Evolutionary conservation across 1,139 yeast species (phyloP).

Genomic region (Suhomyces maxii): DNA sequence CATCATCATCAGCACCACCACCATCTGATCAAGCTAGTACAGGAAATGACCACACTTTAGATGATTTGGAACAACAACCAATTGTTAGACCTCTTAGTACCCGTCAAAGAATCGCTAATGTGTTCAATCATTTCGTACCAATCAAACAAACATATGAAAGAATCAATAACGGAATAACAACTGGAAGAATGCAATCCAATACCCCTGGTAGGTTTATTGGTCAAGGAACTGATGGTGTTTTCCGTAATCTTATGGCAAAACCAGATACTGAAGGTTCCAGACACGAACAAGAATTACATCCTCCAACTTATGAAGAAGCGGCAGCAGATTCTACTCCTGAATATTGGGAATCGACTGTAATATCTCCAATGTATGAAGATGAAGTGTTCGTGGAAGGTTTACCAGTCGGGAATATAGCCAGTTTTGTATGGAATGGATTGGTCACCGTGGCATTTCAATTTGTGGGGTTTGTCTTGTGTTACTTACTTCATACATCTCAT

Average conservation of each 20-base stretch:
- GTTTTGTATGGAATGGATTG: constrained; percentile 85
- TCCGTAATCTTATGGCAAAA: constrained; percentile 86
- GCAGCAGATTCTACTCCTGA: constrained; percentile 95
- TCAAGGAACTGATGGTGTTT: constrained; percentile 83
- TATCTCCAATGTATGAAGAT: constrained; percentile 80
- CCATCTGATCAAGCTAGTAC: background rate
- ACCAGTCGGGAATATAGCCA: constrained; percentile 92
- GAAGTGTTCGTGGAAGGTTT: constrained; percentile 93
- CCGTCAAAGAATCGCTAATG: constrained; percentile 33
- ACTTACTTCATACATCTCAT: constrained; percentile 90
- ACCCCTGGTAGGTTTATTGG: constrained; percentile 50
- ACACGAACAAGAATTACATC: constrained; percentile 48
- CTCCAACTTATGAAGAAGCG: constrained; percentile 96
- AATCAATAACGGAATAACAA: constrained; percentile 42
- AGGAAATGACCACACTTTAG: background rate
- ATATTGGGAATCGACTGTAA: constrained; percentile 90
- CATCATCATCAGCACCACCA: background rate
- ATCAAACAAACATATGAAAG: constrained; percentile 47
- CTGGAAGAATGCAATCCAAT: constrained; percentile 49
- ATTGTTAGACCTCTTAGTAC: constrained; percentile 21
- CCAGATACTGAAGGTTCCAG: constrained; percentile 56
- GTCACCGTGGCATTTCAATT: constrained; percentile 90
- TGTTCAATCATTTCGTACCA: constrained; percentile 38
- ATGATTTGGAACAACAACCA: constrained; percentile 24
- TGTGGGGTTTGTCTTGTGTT: constrained; percentile 89